Conservation (phyloP, 164 flowering plant genomes). For the Nelumbo lutea region DNA sequence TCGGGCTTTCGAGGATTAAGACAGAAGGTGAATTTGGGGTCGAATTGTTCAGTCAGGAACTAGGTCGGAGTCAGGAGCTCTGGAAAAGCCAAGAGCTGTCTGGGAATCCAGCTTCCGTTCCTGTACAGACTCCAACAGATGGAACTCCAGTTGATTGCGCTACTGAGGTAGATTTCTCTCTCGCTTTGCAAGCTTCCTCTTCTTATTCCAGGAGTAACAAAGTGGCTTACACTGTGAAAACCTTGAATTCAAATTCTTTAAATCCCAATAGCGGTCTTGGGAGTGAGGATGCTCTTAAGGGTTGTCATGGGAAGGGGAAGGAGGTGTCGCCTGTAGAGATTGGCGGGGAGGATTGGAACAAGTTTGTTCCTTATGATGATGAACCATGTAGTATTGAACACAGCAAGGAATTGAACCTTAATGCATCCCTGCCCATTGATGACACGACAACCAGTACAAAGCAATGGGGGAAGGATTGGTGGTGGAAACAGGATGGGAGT, state of each 20-base stretch:
- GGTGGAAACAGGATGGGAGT: conserved; percentile 98
- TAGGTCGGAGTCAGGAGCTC: conserved; percentile 51
- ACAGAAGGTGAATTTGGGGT: conserved; percentile 68
- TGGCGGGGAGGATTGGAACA: conserved; percentile 40
- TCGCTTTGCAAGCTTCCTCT: conserved; percentile 69
- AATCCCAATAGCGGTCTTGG: conserved; percentile 22
- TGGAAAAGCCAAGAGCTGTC: conserved; percentile 66
- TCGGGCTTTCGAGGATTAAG: conserved; percentile 86
- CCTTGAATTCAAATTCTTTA: conserved; percentile 25
- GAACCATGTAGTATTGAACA: conserved; percentile 49
- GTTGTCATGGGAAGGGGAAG: conserved; percentile 52
- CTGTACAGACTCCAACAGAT: conserved; percentile 39
- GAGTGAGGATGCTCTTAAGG: conserved; percentile 23
- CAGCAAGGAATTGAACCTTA: conserved; percentile 53
- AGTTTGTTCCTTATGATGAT: conserved; percentile 46
- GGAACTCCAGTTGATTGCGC: conserved; percentile 36
- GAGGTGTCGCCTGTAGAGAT: conserved; percentile 40
- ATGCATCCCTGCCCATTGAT: conserved; percentile 24
- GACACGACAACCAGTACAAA: conserved; percentile 25
- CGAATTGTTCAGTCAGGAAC: conserved; percentile 80
- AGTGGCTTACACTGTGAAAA: conserved; percentile 22
- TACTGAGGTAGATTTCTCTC: conserved; percentile 78
- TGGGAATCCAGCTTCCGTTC: conserved; percentile 33
- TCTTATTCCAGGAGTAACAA: conserved; percentile 49
- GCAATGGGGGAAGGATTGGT: conserved; percentile 98